Evolutionary conservation across 2,329 filamentous ascomycete genomes (phyloP).

Genomic region (Penicillium fuscoglaucum): DNA sequence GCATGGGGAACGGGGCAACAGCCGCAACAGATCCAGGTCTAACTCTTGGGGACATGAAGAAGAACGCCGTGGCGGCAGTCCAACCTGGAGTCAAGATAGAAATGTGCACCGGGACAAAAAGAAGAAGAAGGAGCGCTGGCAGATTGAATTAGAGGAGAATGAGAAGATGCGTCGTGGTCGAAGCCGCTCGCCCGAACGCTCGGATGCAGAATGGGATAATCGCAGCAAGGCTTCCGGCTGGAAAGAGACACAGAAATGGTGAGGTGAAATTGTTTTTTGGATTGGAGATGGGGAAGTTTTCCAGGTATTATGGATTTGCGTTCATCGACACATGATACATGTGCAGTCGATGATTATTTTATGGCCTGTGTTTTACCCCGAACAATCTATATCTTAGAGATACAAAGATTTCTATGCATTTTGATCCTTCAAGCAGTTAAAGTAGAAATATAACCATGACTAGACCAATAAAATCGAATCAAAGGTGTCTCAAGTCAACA

Average conservation of each 20-base stretch:
- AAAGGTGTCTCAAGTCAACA: no score
- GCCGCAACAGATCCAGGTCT: neutral
- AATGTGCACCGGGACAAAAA: neutral
- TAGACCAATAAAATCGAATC: no score
- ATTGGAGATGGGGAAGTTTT: neutral
- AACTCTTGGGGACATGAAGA: neutral
- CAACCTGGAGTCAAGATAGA: neutral
- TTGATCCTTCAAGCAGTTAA: neutral
- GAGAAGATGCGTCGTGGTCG: neutral
- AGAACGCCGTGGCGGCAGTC: neutral
- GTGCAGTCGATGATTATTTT: neutral
- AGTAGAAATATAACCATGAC: no score
- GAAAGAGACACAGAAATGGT: neutral
- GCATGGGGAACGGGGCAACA: neutral
- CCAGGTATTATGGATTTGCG: neutral
- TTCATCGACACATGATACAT: neutral
- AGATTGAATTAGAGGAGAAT: slow-evolving; percentile 1
- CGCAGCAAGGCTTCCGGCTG: neutral
- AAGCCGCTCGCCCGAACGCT: neutral
- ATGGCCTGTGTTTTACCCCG: neutral
- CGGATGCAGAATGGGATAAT: neutral
- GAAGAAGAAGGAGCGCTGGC: neutral
- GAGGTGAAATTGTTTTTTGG: neutral
- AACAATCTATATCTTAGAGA: neutral
- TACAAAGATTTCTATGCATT: neutral